Base-by-base conservation (phyloP, 2,329 filamentous ascomycete genomes). In the Xylariales sp. region DNA sequence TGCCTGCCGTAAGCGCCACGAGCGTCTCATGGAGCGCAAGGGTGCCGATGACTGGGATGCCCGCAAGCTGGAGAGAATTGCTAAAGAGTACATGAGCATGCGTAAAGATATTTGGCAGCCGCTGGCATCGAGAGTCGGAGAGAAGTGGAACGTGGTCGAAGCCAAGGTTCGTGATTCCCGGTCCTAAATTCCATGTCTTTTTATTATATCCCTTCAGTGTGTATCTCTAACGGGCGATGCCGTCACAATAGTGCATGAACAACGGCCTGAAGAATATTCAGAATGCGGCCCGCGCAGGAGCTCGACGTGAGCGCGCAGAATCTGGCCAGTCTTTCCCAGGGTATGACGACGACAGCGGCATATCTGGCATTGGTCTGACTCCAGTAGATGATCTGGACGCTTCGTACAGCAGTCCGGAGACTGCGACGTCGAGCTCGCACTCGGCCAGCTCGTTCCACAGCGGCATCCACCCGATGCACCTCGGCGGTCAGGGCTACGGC, bases 1-100 rank as follows among this genome's bases (percentile, higher is more conserved):
- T 58, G 89, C 89, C 14, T 95, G 88, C 64, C 85, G 88, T 47
- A 95, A 95, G 66, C 79, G 88, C 39, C 88, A 94, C 53, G 88
- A 95, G 63, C 76, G 88, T 28, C 67, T 95, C 48, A 82, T 91
- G 72, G 85, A 91, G 63, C 79, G 83, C 48, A 74, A 73, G 56
- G 80, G 81, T 41, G 77, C 81, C 33, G 83, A 88, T 51, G 84
- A 90, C 53, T 93, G 87, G 83, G 85, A 91, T 52, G 76, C 76
- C 15, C 70, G 81, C 48, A 86, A 86, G 66, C 69, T 90, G 17
- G 85, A 91, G 57, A 70, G 72, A 8, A 68, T 95, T 28, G 85
- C 86, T 25, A 78, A 77, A 57, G 83, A 85, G 56, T 95, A 95
- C 63, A 86, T 88, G 76, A 73, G 72, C 44, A 76, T 85, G 66